These are phyloP conservation scores for Fraxinus quadrangulata DNA, from an alignment of 257 asterid species.

Conservation along the genomic window DNA sequence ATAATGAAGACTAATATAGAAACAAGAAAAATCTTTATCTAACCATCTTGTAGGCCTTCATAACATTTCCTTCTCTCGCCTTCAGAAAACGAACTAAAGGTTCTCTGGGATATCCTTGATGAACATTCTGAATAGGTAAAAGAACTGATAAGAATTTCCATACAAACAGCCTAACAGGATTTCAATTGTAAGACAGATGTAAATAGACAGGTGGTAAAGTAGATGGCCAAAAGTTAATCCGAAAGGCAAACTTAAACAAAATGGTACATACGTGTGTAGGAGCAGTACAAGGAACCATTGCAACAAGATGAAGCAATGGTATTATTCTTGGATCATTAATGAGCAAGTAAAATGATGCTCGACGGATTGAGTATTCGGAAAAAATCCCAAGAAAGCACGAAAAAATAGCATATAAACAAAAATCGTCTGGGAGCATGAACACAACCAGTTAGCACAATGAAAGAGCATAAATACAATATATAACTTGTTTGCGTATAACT, in stretches of 20 bases:
- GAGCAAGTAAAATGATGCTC: background rate
- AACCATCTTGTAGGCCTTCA: constrained; percentile 69
- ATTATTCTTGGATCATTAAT: constrained; percentile 5
- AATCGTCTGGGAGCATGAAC: background rate
- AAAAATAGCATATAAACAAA: background rate
- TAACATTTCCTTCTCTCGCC: constrained; percentile 74
- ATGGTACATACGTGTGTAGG: background rate
- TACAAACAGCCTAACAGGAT: background rate
- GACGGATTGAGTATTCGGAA: constrained; percentile 2
- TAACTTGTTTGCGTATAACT: constrained; percentile 3
- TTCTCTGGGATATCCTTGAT: constrained; percentile 68
- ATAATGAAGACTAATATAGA: constrained; percentile 6
- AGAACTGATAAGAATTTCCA: constrained; percentile 13
- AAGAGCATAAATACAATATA: background rate
- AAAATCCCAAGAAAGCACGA: background rate
- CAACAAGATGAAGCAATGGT: constrained; percentile 28
- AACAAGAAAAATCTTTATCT: constrained; percentile 16
- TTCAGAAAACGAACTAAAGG: constrained; percentile 58
- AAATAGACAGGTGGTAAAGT: background rate
- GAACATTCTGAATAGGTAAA: constrained; percentile 53
- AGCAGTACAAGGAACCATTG: constrained; percentile 9
- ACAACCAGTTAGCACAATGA: background rate
- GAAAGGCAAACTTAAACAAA: background rate
- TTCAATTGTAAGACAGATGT: background rate
- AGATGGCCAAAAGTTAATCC: background rate